phyloP scores from a whole-genome alignment of 2,329 filamentous ascomycete species.

The Knoxdaviesia proteae region DNA sequence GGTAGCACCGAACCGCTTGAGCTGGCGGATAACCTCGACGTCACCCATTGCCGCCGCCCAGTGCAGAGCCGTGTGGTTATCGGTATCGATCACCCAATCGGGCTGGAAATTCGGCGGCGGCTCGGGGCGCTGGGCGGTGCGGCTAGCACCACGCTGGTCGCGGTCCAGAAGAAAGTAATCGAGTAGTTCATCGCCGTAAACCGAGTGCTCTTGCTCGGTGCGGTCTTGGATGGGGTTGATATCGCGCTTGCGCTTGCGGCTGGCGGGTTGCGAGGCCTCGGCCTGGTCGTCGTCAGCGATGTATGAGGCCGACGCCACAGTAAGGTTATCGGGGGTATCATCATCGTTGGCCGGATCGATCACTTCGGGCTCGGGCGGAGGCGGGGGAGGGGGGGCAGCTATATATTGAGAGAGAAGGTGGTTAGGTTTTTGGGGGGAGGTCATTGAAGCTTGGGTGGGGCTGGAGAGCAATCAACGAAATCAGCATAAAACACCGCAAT shows the following conservation, averaged over 20 bases:
- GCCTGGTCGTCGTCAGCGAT: constrained; percentile 66
- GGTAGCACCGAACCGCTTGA: constrained; percentile 62
- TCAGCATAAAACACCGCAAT: neutral
- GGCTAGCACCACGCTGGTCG: constrained; percentile 34
- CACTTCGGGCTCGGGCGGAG: constrained; percentile 7
- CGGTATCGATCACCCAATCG: constrained; percentile 81
- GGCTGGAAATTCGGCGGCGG: constrained; percentile 75
- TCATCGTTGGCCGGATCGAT: constrained; percentile 32
- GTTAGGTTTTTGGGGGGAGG: too few species aligned
- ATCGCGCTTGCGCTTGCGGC: constrained; percentile 57
- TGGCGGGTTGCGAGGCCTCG: constrained; percentile 22
- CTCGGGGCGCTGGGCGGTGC: constrained; percentile 47
- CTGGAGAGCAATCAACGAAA: neutral
- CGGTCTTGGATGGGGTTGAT: constrained; percentile 35
- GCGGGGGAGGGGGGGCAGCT: constrained; percentile 15
- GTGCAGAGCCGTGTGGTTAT: constrained; percentile 80
- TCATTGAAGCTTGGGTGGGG: too few species aligned
- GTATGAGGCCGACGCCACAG: constrained; percentile 66
- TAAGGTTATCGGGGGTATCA: constrained; percentile 66
- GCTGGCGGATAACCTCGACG: constrained; percentile 69
- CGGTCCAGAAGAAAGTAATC: constrained; percentile 89
- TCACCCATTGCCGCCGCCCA: constrained; percentile 98
- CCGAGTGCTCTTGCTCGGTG: constrained; percentile 64
- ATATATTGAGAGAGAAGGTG: constrained; percentile 5
- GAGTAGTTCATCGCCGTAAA: constrained; percentile 81